Evolutionary conservation across 2,329 filamentous ascomycete genomes (phyloP), one percentile per base, ranked within the genome.

Genomic region (Thelonectria rubi): DNA sequence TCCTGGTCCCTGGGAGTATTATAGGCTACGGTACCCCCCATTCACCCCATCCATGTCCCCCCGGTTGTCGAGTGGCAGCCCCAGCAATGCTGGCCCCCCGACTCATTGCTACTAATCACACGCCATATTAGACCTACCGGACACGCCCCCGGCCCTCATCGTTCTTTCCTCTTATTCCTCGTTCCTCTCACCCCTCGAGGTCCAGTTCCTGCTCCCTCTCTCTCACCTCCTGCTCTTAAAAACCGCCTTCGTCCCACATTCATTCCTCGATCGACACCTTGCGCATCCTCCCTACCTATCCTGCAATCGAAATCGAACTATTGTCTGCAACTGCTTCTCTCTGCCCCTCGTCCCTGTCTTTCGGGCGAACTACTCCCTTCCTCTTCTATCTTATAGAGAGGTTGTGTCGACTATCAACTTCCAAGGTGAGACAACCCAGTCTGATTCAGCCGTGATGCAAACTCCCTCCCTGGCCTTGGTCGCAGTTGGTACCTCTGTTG

Each of bases 391-490:
- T 46, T 12, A 21, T 4, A 12, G n/a, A 17, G 9, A 10, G 11
- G 21, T 47, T 20, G 43, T 47, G 43, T 30, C 24, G 24, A 4
- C 24, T 24, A 7, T 24, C 24, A 24, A 24, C 24, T 24, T 4
- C 7, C 20, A 17, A 46, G 45, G 48, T 55, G 14, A 47, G 34
- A n/a, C 34, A 21, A 30, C 52, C 52, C 42, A 56, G 40, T 53
- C 52, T 34, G 47, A 34, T 34, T 42, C 34, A 24, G 15, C 47
- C 26, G 20, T 47, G 58, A 51, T 53, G 53, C 53, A 60, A 53
- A 34, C 32, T 34, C 11, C 32, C 26, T 55, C 48, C 40, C 40
- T 32, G 52, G 15, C 15, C 32, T 26, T 49, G 57, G 39, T 26
- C 46, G 39, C 42, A 21, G 24, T 5, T 30, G 18, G 14, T 8